Evolutionary conservation across 1,284 basidiomycete species (phyloP), one percentile per base, ranked within the genome.

Genomic region (Fomitiporia mediterranea): DNA sequence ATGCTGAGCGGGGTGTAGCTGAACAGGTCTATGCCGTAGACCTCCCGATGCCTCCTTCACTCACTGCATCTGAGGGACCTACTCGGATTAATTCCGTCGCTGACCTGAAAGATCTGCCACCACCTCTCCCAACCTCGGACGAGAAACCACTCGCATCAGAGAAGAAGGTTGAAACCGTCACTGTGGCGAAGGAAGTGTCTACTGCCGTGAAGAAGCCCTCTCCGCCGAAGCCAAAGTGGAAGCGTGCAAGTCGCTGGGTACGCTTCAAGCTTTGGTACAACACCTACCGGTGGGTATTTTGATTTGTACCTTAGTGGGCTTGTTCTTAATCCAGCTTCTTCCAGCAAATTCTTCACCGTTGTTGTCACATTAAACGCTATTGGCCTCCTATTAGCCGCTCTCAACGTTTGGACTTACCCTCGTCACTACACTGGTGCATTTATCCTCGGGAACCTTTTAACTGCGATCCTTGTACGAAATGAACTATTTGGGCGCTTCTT

Each of bases 261-360:
- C 69, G 71, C 35, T 79, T 82, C 62, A 74, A 74, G 59, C 68
- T 86, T 32, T 85, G 83, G 81, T 84, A 82, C 66, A 85, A 84
- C 64, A 83, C 82, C 4, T 83, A 83, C 62, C 72, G 83, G 79
- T 82, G 66, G 56, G 71, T 68, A 30, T 43, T 51, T 15, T 39
- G 37, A 11, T 46, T 6, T 37, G 4, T 39, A 32, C 43, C 15
- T 17, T 17, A 48, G 21, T 2, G 8, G 32, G 42, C 34, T 55
- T 48, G 32, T 28, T 44, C 27, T 43, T 60, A 42, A 58, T 49
- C 47, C 40, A 28, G 40, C 40, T 34, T 49, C 42, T 17, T 28
- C 40, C 61, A 82, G 84, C 19, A 85, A 84, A 74, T 81, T 87
- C 66, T 86, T 78, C 63, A 73, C 72, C 2, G 63, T 83, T 48